Conservation (phyloP, 2,329 filamentous ascomycete genomes). For the Botrytis paeoniae region DNA sequence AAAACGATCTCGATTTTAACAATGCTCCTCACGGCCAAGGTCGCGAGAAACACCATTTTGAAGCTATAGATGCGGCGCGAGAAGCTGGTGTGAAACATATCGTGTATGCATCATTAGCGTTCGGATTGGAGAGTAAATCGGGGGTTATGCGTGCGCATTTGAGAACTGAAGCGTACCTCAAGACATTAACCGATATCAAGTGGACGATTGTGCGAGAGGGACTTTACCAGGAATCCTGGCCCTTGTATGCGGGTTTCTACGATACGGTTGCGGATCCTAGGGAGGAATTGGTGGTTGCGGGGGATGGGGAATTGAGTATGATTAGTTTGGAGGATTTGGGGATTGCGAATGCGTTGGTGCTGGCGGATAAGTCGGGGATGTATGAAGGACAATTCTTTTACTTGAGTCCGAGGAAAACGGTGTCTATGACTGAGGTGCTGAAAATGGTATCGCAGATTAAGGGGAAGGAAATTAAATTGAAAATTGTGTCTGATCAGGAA, state of each 20-base stretch:
- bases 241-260: conserved; percentile 32
- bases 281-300: conserved; percentile 30
- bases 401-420: background rate
- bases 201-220: conserved; percentile 33
- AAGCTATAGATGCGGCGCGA: conserved; percentile 35
- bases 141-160: conserved; percentile 30
- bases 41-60: conserved; percentile 27
- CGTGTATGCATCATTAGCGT: conserved; percentile 38
- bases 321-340: conserved; percentile 32
- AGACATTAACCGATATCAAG: conserved; percentile 7
- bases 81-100: conserved; percentile 38
- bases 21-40: conserved; percentile 40
- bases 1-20: conserved; percentile 38
- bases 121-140: conserved; percentile 22
- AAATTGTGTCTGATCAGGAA: background rate
- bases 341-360: conserved; percentile 27
- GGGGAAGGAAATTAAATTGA: background rate
- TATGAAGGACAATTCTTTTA: conserved; percentile 15
- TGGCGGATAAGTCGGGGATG: conserved; percentile 20
- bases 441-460: background rate
- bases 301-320: conserved; percentile 32
- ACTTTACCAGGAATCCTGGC: conserved; percentile 34
- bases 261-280: conserved; percentile 23
- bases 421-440: background rate
- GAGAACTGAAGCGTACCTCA: conserved; percentile 29